A percentile compares a stretch with the other conserved stretches of the same genome.
phyloP scores from a whole-genome alignment of 2,329 filamentous ascomycete species.

The Verticillium isaacii region DNA sequence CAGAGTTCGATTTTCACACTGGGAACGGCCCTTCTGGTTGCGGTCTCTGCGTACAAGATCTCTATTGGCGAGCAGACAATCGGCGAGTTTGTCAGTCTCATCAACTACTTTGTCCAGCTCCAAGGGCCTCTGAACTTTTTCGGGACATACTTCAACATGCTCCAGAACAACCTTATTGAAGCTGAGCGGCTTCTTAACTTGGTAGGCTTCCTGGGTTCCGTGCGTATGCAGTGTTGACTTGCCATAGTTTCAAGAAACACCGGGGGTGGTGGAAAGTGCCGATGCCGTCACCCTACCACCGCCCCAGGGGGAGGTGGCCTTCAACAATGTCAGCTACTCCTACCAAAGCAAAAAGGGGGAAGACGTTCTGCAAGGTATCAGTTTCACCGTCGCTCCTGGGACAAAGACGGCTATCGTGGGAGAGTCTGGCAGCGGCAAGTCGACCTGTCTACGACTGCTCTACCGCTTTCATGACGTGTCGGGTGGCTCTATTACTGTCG shows the following conservation, averaged over 20 bases:
- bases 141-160: conserved; percentile 40
- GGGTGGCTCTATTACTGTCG: conserved; percentile 38
- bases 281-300: conserved; percentile 26
- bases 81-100: conserved; percentile 50
- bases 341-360: conserved; percentile 33
- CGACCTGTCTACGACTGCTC: conserved; percentile 42
- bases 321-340: conserved; percentile 36
- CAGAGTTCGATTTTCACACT: conserved; percentile 61
- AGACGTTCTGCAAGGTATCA: conserved; percentile 32
- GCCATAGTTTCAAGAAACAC: conserved; percentile 34
- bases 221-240: conserved; percentile 10
- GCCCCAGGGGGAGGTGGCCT: conserved; percentile 31
- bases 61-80: conserved; percentile 47
- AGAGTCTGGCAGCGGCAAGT: conserved; percentile 42
- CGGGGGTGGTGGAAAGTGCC: conserved; percentile 35
- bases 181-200: conserved; percentile 40
- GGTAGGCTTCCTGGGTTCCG: conserved; percentile 15
- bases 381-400: conserved; percentile 35
- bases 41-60: conserved; percentile 59
- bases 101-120: conserved; percentile 57
- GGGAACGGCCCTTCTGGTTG: conserved; percentile 55
- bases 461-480: conserved; percentile 47
- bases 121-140: conserved; percentile 61
- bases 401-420: conserved; percentile 42
- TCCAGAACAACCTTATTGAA: conserved; percentile 41